These are phyloP conservation scores for Lentinula aciculospora DNA, from an alignment of 768 basidiomycete species.

Conservation along the genomic window DNA sequence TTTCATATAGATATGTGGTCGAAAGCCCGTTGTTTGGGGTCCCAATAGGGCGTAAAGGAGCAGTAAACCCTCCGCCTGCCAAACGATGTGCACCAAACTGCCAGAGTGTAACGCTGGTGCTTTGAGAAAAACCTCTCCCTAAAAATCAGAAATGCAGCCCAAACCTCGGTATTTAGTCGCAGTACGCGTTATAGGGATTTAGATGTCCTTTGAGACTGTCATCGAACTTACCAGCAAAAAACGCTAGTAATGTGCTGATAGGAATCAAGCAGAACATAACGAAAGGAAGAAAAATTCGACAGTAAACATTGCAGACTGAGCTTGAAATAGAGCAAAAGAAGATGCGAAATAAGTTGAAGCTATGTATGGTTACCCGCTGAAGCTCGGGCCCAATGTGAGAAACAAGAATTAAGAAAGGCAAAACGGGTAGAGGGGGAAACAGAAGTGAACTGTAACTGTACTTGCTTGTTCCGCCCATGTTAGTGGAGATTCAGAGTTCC, in stretches of 20 bases:
- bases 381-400: too few species aligned
- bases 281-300: background rate
- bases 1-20: slow-evolving; percentile 1
- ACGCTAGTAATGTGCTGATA: background rate
- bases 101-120: background rate
- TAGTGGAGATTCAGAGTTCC: too few species aligned
- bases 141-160: background rate
- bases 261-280: background rate
- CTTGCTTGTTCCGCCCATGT: too few species aligned
- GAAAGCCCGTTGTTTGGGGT: background rate
- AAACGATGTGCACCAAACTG: background rate
- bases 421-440: too few species aligned
- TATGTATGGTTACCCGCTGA: too few species aligned
- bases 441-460: too few species aligned
- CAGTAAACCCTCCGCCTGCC: background rate
- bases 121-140: background rate
- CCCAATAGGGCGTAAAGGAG: background rate
- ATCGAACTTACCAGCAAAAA: background rate
- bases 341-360: too few species aligned
- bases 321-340: background rate
- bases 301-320: too few species aligned
- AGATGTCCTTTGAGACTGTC: background rate
- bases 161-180: background rate
- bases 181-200: too few species aligned
- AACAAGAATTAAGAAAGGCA: too few species aligned